A percentile compares a stretch with the other conserved stretches of the same genome.
Evolutionary conservation across 257 asterid species (phyloP).

Genomic region (Solanum pimpinellifolium): DNA sequence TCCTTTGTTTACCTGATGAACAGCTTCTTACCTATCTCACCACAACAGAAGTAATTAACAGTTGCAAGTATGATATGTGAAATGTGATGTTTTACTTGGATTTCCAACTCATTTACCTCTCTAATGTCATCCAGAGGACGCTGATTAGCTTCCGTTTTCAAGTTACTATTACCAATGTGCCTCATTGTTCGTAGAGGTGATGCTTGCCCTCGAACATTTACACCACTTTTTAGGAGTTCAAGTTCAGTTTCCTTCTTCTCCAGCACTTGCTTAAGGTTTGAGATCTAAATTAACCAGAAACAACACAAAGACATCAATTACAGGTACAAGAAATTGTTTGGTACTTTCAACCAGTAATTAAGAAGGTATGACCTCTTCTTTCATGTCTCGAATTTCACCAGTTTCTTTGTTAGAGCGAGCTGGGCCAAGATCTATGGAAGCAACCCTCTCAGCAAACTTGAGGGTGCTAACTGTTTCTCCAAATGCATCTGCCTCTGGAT

Average conservation of each 20-base stretch:
- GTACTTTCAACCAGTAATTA: conserved; percentile 1
- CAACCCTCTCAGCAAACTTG: conserved; percentile 87
- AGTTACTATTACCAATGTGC: conserved; percentile 22
- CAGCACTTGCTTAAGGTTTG: conserved; percentile 58
- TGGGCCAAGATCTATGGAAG: conserved; percentile 80
- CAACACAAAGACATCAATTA: background rate
- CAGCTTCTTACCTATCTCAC: conserved; percentile 54
- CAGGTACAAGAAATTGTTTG: background rate
- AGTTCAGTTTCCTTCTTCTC: conserved; percentile 83
- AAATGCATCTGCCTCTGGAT: conserved; percentile 62
- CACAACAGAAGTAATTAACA: background rate
- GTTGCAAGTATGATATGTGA: background rate
- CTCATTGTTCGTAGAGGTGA: conserved; percentile 71
- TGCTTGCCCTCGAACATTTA: conserved; percentile 30
- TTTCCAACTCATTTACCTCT: conserved; percentile 38
- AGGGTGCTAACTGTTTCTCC: conserved; percentile 87
- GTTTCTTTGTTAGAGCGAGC: conserved; percentile 79
- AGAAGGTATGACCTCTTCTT: conserved; percentile 58
- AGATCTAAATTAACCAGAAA: conserved; percentile 37
- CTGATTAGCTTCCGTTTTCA: conserved; percentile 44
- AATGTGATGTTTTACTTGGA: background rate
- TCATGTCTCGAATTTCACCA: conserved; percentile 61
- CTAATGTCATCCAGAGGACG: conserved; percentile 32
- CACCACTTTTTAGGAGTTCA: conserved; percentile 55
- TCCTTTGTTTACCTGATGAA: conserved; percentile 71